A percentile compares a stretch with the other conserved stretches of the same genome.
phyloP scores from a whole-genome alignment of 2,329 filamentous ascomycete genomes.

The Pseudocercospora eumusae region DNA sequence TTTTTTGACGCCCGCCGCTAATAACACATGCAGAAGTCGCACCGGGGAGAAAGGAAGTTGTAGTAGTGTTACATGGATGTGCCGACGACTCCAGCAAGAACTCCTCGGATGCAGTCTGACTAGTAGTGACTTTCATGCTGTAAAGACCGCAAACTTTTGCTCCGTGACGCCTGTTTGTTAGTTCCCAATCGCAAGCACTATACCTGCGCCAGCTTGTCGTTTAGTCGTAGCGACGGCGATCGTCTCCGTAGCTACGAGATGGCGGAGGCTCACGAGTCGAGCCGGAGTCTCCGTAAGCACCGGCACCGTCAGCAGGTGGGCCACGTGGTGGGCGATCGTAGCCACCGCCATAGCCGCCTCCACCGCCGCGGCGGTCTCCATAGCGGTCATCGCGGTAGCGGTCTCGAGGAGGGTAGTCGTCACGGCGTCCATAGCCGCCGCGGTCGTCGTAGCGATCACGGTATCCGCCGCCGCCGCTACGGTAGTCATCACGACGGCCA shows the following conservation, averaged over 20 bases:
- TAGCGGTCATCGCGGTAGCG: slow-evolving; percentile 47
- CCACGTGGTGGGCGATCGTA: slow-evolving; percentile 39
- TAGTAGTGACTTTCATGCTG: slow-evolving; percentile 26
- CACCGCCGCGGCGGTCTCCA: slow-evolving; percentile 36
- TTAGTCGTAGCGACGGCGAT: slow-evolving; percentile 41
- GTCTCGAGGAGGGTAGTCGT: slow-evolving; percentile 53
- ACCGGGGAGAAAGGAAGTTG: slow-evolving; percentile 36
- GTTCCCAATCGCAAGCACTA: slow-evolving; percentile 26
- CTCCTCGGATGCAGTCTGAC: slow-evolving; percentile 32
- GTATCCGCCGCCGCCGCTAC: slow-evolving; percentile 51
- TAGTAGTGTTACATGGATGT: slow-evolving; percentile 36
- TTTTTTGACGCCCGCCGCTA: slow-evolving; percentile 32
- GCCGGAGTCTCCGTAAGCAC: slow-evolving; percentile 31
- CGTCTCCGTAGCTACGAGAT: slow-evolving; percentile 37
- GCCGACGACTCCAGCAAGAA: slow-evolving; percentile 32
- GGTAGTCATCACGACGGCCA: slow-evolving; percentile 52
- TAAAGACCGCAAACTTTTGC: slow-evolving; percentile 22
- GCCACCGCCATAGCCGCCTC: slow-evolving; percentile 29
- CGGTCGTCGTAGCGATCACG: slow-evolving; percentile 66
- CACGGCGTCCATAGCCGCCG: slow-evolving; percentile 61
- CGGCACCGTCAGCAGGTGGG: slow-evolving; percentile 31
- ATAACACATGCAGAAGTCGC: slow-evolving; percentile 41
- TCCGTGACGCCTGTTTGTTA: slow-evolving; percentile 32
- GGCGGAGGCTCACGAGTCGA: slow-evolving; percentile 35
- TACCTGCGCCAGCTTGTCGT: slow-evolving; percentile 23